Percentiles rank a stretch among this genome's conserved stretches.
Conservation (phyloP, 768 basidiomycete species). For the Cystobasidium onofrii region DNA sequence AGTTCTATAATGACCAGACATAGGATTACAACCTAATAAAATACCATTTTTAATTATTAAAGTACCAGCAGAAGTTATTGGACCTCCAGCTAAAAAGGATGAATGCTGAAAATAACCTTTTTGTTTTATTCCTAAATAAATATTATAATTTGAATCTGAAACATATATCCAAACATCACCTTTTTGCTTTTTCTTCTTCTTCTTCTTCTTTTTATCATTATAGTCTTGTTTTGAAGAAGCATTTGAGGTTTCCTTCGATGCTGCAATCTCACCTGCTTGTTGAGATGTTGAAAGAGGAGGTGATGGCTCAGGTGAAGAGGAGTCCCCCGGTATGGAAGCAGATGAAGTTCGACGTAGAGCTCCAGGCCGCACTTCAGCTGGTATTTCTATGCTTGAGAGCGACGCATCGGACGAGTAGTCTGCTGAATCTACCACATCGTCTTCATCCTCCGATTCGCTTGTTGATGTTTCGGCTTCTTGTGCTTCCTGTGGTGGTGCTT, state of each 20-base stretch:
- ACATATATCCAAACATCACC: constrained; percentile 28
- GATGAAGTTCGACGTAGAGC: background rate
- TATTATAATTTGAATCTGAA: constrained; percentile 10
- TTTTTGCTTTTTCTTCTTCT: constrained; percentile 11
- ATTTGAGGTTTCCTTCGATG: no score
- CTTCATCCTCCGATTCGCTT: background rate
- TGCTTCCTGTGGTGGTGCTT: background rate
- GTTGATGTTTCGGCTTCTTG: background rate
- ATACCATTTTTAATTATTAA: constrained; percentile 4
- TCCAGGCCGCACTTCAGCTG: background rate
- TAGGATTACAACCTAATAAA: constrained; percentile 15
- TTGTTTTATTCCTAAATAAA: constrained; percentile 31
- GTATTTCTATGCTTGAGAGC: background rate
- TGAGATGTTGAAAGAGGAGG: background rate
- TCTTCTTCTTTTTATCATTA: no score
- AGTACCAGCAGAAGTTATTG: constrained; percentile 26
- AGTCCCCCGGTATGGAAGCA: background rate
- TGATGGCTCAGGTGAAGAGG: background rate
- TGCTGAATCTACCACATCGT: background rate
- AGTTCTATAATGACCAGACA: constrained; percentile 21
- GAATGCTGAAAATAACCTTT: constrained; percentile 9
- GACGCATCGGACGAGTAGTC: constrained; percentile 5
- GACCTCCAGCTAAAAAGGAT: constrained; percentile 28
- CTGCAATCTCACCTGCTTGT: no score
- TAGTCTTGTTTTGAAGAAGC: background rate